Conservation (phyloP, 805 yeast species). For the Saccharomyces mikatae region DNA sequence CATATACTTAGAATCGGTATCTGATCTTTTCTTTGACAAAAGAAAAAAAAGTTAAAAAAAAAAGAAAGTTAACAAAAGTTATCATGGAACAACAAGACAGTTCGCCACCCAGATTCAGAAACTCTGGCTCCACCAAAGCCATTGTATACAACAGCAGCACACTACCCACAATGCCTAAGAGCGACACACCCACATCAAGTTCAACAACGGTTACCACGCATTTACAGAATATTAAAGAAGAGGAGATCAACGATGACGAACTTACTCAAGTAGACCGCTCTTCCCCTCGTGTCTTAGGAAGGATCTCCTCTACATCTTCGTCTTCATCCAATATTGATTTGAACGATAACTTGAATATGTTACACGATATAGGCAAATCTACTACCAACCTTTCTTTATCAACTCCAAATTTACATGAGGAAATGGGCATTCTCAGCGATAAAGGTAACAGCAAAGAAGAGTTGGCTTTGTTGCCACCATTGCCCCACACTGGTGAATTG, state of each 20-base stretch:
- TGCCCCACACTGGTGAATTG: constrained; percentile 13
- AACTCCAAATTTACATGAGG: not conserved
- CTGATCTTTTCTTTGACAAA: not conserved
- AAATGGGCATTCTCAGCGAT: not conserved
- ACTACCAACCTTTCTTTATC: not conserved
- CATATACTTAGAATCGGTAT: not conserved
- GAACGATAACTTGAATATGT: not conserved
- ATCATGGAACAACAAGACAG: not conserved
- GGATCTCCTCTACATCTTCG: not conserved
- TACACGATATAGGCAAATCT: not conserved
- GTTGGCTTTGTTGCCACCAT: constrained; percentile 17
- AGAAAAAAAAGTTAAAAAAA: not conserved
- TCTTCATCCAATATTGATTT: not conserved
- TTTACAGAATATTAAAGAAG: constrained; percentile 6
- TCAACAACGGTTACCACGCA: not conserved
- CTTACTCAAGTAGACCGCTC: not conserved
- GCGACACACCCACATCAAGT: not conserved
- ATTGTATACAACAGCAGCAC: not conserved
- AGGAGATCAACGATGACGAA: constrained; percentile 1
- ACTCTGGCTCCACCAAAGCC: not conserved
- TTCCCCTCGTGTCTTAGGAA: not conserved
- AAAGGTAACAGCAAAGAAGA: constrained; percentile 15
- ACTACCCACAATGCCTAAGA: not conserved
- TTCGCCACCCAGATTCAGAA: not conserved
- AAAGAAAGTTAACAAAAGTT: not conserved